These are phyloP conservation scores for Flaveria sonorensis DNA, from an alignment of 129 eudicot species.

Conservation along the genomic window DNA sequence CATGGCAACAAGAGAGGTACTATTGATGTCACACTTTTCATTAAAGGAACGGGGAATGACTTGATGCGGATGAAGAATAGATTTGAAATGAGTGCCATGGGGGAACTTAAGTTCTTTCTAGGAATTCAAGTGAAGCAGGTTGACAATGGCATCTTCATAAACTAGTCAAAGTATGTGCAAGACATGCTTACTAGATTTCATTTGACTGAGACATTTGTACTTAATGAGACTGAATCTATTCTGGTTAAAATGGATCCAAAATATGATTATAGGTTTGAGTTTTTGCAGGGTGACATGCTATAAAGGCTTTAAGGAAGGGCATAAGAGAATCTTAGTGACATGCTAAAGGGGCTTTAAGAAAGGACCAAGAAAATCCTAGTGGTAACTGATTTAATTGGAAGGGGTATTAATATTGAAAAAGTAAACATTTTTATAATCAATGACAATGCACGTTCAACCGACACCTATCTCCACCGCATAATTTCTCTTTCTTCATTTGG, in stretches of 20 bases:
- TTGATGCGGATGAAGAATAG: too few species aligned
- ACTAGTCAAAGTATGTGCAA: too few species aligned
- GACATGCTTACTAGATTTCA: too few species aligned
- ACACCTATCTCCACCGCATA: slow-evolving; percentile 32
- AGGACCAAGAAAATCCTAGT: slow-evolving; percentile 39
- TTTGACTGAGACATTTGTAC: slow-evolving; percentile 25
- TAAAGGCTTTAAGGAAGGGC: slow-evolving; percentile 35
- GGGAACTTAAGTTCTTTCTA: too few species aligned
- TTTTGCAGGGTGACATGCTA: slow-evolving; percentile 28
- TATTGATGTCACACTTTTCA: too few species aligned
- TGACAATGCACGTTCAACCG: slow-evolving; percentile 32
- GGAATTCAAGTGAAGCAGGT: too few species aligned
- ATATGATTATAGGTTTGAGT: neutral
- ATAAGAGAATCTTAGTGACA: slow-evolving; percentile 32
- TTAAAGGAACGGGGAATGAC: too few species aligned
- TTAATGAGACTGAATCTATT: too few species aligned
- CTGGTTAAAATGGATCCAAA: too few species aligned
- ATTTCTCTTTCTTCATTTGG: neutral
- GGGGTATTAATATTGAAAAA: slow-evolving; percentile 29
- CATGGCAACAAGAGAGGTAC: too few species aligned
- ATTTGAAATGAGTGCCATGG: too few species aligned
- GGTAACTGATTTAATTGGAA: slow-evolving; percentile 30
- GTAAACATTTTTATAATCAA: slow-evolving; percentile 27
- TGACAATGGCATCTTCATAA: too few species aligned
- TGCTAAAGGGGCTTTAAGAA: slow-evolving; percentile 15